Base-by-base conservation (phyloP, 805 yeast species). In the Metschnikowia vanudenii region DNA sequence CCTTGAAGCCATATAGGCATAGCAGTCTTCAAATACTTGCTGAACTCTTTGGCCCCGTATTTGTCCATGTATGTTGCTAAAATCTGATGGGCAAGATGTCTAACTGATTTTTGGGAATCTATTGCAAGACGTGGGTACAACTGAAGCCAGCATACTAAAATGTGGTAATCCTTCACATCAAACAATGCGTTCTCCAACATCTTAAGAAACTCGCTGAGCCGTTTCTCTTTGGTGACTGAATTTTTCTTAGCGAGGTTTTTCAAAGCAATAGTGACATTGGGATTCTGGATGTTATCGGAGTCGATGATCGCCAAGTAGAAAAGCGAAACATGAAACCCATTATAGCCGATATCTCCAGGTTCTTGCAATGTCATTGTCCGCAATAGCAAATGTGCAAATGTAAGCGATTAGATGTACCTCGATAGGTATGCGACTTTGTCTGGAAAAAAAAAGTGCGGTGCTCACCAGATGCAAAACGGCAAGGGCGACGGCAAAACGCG, bases 291-390 rank as follows among this genome's bases (percentile, higher is more conserved):
- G 5, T 42, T 36, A 12, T 61, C 56, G 3, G 63, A 56, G 54
- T 88, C 92, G 1, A 96, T 96, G 4, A 83, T 63, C 3, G 94
- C 95, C 12, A 88, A 77, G 63, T 87, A 90, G 59, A 83, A 83
- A 45, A 88, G 64, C 1, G 95, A 51, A 16, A 56, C 57, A 11
- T 46, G 46, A 30, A 55, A 56, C 3, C 51, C 59, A 41, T 55
- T 56, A 32, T 55, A 51, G 19, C 60, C 60, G 16, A 56, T 46
- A 14, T 55, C 60, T 16, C 55, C 59, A 11, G 50, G 43, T 22
- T 39, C 41, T 34, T 43, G 45, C 31, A 35, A 22, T 40, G 50
- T 38, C 48, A 43, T 43, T 17, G 30, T 36, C 30, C 34, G 31
- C 24, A 7, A 30, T 28, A 37, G 43, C 39, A 29, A 32, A 14